Conservation (phyloP, 148 eudicot species). For the Chenopodium formosanum region DNA sequence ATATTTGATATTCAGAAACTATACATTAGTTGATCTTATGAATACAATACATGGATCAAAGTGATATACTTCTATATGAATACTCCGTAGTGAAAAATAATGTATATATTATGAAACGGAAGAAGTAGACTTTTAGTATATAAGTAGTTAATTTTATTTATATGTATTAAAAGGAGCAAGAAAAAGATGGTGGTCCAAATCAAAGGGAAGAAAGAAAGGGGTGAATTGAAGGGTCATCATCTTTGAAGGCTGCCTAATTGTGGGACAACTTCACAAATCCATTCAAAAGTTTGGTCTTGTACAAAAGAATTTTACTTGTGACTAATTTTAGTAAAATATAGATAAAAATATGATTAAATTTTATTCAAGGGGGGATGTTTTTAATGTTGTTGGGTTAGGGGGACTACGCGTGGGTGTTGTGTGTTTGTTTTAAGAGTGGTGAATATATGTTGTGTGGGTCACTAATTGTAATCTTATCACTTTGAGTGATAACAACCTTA, state of each 20-base stretch:
- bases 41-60: too few species aligned
- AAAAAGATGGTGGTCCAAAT: conserved; percentile 26
- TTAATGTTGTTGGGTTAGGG: conserved; percentile 4
- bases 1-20: too few species aligned
- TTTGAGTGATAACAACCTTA: neutral
- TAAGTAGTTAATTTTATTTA: neutral
- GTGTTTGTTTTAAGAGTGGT: neutral
- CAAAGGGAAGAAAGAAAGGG: conserved; percentile 13
- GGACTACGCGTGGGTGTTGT: conserved; percentile 4
- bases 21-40: too few species aligned
- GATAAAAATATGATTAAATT: neutral
- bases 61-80: too few species aligned
- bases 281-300: conserved; percentile 7
- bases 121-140: neutral
- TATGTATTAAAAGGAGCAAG: neutral
- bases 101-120: too few species aligned
- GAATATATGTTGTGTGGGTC: neutral
- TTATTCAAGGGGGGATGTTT: conserved; percentile 20
- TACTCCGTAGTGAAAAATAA: too few species aligned
- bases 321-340: neutral
- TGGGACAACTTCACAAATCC: conserved; percentile 8
- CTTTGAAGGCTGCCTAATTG: conserved; percentile 29
- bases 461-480: neutral
- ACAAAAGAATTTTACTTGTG: neutral
- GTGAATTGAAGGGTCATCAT: conserved; percentile 29